Conservation (phyloP, 495 filamentous ascomycete species). For the Amphirosellinia nigrospora region DNA sequence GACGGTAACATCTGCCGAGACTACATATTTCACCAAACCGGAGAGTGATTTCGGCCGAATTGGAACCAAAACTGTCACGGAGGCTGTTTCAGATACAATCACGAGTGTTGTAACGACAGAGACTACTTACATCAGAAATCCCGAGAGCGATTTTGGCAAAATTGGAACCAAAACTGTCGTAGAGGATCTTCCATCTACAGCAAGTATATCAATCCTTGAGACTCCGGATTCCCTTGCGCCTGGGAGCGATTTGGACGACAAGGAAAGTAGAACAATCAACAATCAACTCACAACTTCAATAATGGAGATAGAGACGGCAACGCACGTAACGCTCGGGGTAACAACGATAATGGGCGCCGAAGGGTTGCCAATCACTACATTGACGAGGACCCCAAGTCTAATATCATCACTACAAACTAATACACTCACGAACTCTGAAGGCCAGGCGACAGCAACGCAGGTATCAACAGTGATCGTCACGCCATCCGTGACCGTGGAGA, state of each 20-base stretch:
- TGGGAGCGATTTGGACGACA: neutral
- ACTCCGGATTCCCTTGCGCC: neutral
- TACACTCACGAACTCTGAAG: constrained; percentile 34
- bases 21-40: too few species aligned
- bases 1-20: neutral
- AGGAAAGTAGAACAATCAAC: constrained; percentile 23
- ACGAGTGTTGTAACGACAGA: too few species aligned
- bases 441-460: constrained; percentile 36
- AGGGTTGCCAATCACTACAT: constrained; percentile 32
- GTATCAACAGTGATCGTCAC: constrained; percentile 33
- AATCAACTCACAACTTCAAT: neutral
- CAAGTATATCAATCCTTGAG: neutral
- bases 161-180: constrained; percentile 17
- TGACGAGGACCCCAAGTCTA: constrained; percentile 34
- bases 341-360: constrained; percentile 31
- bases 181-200: neutral
- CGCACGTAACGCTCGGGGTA: constrained; percentile 32
- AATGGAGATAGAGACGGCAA: constrained; percentile 15
- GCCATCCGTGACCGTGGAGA: constrained; percentile 30
- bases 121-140: too few species aligned
- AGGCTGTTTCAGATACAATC: neutral
- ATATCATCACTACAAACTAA: constrained; percentile 37
- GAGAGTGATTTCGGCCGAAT: constrained; percentile 26
- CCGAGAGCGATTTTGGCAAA: constrained; percentile 20
- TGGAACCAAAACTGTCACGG: constrained; percentile 8